Percentiles rank a stretch among this genome's conserved stretches.
Evolutionary conservation across 2,329 filamentous ascomycete species (phyloP).

Genomic region (Neophaeococcomyces mojaviensis): DNA sequence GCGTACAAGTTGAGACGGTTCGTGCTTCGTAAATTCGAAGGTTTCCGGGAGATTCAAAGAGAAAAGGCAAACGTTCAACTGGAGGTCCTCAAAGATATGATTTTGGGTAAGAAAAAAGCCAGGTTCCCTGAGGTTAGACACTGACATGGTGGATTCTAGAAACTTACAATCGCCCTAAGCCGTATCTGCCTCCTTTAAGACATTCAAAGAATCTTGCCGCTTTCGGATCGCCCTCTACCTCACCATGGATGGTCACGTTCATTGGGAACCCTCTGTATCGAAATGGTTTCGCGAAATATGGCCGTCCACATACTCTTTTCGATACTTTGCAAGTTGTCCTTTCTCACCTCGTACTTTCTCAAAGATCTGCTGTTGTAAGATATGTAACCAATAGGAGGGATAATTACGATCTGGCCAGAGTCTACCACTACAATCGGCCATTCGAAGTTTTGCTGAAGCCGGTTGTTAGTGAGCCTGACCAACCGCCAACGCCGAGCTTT

Average conservation of each 20-base stretch:
- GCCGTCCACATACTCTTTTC: conserved; percentile 15
- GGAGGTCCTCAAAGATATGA: conserved; percentile 22
- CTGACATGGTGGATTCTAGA: conserved; percentile 9
- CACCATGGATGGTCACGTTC: conserved; percentile 18
- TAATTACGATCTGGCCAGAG: conserved; percentile 19
- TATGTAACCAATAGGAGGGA: conserved; percentile 13
- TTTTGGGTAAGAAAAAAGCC: conserved; percentile 17
- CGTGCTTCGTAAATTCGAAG: conserved; percentile 26
- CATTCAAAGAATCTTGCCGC: conserved; percentile 19
- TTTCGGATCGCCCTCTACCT: conserved; percentile 14
- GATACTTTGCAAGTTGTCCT: conserved; percentile 26
- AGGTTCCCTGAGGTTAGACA: background rate
- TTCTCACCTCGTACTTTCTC: conserved; percentile 26
- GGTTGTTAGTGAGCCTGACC: conserved; percentile 12
- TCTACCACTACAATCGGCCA: conserved; percentile 24
- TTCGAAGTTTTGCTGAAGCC: conserved; percentile 23
- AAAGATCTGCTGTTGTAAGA: conserved; percentile 13
- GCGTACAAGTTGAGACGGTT: conserved; percentile 32
- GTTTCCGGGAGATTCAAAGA: conserved; percentile 22
- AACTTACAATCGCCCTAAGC: conserved; percentile 11
- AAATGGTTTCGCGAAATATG: conserved; percentile 9
- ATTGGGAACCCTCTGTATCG: conserved; percentile 5
- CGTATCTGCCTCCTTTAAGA: conserved; percentile 10
- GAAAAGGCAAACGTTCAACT: conserved; percentile 27
- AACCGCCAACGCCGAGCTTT: conserved; percentile 5